phyloP scores from a whole-genome alignment of 495 filamentous ascomycete genomes.

The Penicillium odoratum region DNA sequence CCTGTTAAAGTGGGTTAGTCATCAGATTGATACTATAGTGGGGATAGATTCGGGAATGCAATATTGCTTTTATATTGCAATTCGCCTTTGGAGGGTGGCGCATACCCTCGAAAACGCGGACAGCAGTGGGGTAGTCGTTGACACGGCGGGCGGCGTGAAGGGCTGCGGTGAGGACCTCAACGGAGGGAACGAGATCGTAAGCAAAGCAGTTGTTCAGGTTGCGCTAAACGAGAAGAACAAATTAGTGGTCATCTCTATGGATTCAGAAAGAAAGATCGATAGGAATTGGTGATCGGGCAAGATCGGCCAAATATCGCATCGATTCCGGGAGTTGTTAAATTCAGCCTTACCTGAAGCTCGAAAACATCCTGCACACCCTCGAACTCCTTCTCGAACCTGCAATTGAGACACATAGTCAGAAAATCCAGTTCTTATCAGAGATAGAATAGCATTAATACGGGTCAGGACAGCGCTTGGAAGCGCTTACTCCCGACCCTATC shows the following conservation, averaged over 20 bases:
- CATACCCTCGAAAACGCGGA: slow-evolving; percentile 96
- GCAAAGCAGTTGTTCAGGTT: slow-evolving; percentile 99
- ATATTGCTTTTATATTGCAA: neutral
- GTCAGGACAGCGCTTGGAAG: slow-evolving; percentile 15
- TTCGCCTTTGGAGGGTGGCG: slow-evolving; percentile 4
- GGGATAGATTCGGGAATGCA: neutral
- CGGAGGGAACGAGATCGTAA: slow-evolving; percentile 97
- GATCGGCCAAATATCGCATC: slow-evolving; percentile 16
- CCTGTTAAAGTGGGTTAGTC: slow-evolving; percentile 51
- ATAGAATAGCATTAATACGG: slow-evolving; percentile 5
- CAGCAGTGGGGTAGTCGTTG: slow-evolving; percentile 97
- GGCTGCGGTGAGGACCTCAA: slow-evolving; percentile 87
- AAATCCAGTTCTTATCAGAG: slow-evolving; percentile 7
- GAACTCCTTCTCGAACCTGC: slow-evolving; percentile 99
- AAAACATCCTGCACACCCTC: slow-evolving; percentile 97
- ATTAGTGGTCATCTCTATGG: neutral
- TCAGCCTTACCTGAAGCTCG: slow-evolving; percentile 86
- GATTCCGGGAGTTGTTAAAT: slow-evolving; percentile 4
- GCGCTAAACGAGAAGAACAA: slow-evolving; percentile 55
- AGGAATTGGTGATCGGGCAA: slow-evolving; percentile 8
- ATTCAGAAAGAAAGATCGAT: neutral
- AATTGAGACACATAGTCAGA: slow-evolving; percentile 29
- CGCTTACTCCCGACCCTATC: slow-evolving; percentile 3
- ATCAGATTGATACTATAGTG: slow-evolving; percentile 10
- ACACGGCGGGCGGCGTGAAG: slow-evolving; percentile 90